phyloP scores from a whole-genome alignment of 2,329 filamentous ascomycete species.

The Raffaelea albimanens region DNA sequence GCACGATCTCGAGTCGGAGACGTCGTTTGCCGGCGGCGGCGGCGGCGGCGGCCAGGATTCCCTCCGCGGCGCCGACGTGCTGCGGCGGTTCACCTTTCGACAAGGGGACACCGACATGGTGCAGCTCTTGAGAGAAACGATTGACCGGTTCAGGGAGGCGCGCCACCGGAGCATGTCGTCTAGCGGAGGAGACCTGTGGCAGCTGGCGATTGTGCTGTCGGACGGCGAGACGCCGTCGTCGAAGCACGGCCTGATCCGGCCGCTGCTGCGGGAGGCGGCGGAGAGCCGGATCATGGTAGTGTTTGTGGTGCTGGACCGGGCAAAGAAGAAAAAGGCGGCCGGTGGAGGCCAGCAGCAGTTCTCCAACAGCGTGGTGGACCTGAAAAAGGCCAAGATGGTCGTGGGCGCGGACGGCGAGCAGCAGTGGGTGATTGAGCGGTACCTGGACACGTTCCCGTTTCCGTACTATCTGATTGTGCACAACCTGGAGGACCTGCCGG shows the following conservation, averaged over 20 bases:
- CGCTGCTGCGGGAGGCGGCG: slow-evolving; percentile 76
- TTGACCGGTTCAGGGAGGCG: slow-evolving; percentile 73
- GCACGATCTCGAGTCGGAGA: slow-evolving; percentile 53
- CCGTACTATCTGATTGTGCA: slow-evolving; percentile 93
- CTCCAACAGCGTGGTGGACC: slow-evolving; percentile 77
- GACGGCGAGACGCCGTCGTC: slow-evolving; percentile 81
- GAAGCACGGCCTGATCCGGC: slow-evolving; percentile 72
- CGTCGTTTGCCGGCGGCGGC: slow-evolving; percentile 40
- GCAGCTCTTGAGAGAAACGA: slow-evolving; percentile 65
- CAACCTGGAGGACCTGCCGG: slow-evolving; percentile 82
- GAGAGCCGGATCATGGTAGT: slow-evolving; percentile 97
- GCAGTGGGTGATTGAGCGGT: slow-evolving; percentile 74
- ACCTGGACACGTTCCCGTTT: slow-evolving; percentile 94
- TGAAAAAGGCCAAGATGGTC: slow-evolving; percentile 79
- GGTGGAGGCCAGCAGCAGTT: slow-evolving; percentile 39
- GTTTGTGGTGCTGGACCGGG: slow-evolving; percentile 87
- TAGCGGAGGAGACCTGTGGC: slow-evolving; percentile 67
- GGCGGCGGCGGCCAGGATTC: slow-evolving; percentile 49
- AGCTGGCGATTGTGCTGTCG: slow-evolving; percentile 84
- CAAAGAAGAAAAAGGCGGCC: slow-evolving; percentile 15
- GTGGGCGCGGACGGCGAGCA: slow-evolving; percentile 51
- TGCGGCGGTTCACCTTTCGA: slow-evolving; percentile 75
- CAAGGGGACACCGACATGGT: slow-evolving; percentile 82
- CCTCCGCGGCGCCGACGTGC: slow-evolving; percentile 51
- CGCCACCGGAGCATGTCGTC: slow-evolving; percentile 43